A percentile compares a stretch with the other conserved stretches of the same genome.
phyloP scores from a whole-genome alignment of 2,329 filamentous ascomycete species.

The Arthroderma sp. region DNA sequence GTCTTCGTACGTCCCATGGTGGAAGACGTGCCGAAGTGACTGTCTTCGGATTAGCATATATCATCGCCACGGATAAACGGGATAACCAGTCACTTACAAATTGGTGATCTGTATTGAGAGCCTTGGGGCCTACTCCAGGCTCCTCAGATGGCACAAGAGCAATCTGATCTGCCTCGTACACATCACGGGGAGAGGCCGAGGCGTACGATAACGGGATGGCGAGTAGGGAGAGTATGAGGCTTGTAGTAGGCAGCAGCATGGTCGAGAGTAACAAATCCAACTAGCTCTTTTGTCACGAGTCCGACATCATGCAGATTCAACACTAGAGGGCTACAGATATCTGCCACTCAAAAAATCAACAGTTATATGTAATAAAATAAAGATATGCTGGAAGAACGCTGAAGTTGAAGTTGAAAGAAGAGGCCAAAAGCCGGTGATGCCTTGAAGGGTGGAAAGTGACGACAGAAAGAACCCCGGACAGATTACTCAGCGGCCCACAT shows the following conservation, averaged over 20 bases:
- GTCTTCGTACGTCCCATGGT: constrained; percentile 73
- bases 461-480: background rate
- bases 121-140: constrained; percentile 8
- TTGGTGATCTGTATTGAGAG: constrained; percentile 21
- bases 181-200: background rate
- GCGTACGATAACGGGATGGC: background rate
- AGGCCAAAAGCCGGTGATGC: background rate
- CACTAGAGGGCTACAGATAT: background rate
- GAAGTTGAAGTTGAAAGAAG: background rate
- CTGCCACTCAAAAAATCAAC: background rate
- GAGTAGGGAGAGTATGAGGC: background rate
- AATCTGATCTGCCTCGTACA: background rate
- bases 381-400: too few species aligned
- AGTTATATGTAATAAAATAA: background rate
- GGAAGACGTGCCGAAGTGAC: constrained; percentile 72
- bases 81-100: constrained; percentile 24
- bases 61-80: background rate
- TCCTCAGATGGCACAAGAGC: constrained; percentile 16
- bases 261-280: background rate
- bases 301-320: background rate
- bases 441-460: too few species aligned
- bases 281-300: background rate
- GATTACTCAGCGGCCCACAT: background rate
- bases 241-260: background rate
- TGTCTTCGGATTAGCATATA: constrained; percentile 10